Conservation (phyloP, 225 moss, liverwort and hornwort species). For the Straminergon stramineum region DNA sequence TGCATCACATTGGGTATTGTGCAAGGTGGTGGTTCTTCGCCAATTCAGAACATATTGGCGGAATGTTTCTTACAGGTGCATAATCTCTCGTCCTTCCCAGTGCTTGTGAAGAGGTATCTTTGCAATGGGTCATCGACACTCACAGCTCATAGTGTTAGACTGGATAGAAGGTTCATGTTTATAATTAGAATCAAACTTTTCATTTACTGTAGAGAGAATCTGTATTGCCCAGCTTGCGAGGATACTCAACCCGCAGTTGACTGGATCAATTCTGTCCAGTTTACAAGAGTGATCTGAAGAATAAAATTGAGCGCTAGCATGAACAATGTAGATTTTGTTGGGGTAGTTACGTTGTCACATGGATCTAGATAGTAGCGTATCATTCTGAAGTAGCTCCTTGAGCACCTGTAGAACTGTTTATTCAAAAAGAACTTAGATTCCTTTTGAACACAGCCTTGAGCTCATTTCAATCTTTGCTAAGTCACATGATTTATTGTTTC, state of each 20-base stretch:
- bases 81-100: not conserved
- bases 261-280: not conserved
- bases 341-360: not conserved
- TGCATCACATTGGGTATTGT: constrained; percentile 47
- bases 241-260: not conserved
- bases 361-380: not conserved
- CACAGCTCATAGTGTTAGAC: not conserved
- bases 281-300: not conserved
- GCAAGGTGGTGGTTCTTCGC: constrained; percentile 43
- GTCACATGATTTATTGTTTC: too few species aligned
- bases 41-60: constrained; percentile 83
- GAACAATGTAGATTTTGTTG: not conserved
- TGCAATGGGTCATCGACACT: not conserved
- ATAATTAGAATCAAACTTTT: not conserved
- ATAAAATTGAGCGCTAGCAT: not conserved
- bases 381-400: not conserved
- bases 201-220: not conserved
- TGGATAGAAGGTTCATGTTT: not conserved
- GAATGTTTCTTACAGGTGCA: constrained; percentile 70
- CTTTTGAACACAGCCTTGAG: not conserved
- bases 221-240: not conserved
- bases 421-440: not conserved
- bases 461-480: not conserved
- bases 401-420: not conserved
- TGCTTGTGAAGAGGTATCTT: not conserved